Base-by-base conservation (phyloP, 2,329 filamentous ascomycete genomes). In the Dactylonectria estremocensis region DNA sequence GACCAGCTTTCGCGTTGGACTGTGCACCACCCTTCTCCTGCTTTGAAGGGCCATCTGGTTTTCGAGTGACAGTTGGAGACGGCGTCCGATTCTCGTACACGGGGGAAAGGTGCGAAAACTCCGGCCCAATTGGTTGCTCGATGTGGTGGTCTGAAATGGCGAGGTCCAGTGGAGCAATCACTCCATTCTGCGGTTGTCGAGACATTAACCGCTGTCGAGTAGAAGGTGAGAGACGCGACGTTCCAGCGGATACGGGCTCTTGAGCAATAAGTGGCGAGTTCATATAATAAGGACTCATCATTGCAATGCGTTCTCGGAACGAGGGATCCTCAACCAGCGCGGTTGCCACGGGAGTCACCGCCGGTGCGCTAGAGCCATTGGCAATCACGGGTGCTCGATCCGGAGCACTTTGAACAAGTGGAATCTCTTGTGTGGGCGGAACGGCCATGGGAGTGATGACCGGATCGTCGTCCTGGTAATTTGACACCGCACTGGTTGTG, bases 21-120 rank as follows among this genome's bases (percentile, higher is more conserved):
- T 72, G 67, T n/a, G 55, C 28, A 55, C 68, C 72, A n/a, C 69
- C 52, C 49, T 76, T 77, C 18, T 76, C 78, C 28, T 74, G 62
- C 48, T 74, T 76, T 18, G 74, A 66, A 13, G 80, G 75, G 2
- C 80, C 70, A 31, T 90, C 89, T 56, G 85, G 81, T 54, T 86
- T 90, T 61, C 91, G 85, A 62, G 83, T 82, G 13, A 87, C 83
- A 3, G 86, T 92, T 1, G 92, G 92, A 2, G 92, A 93, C 2
- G 92, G 91, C 0, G 91, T 92, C n/a, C 88, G 86, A 6, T 88
- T 87, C 80, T 95, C 93, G 61, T 92, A 92, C 0, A 95, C 92
- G 0, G 93, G 93, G 0, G 93, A 95, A 2, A 95, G 84, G 71
- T 86, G 87, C 48, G 85, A 83, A 56, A 83, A 76, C 9, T 88